Base-by-base conservation (phyloP, 257 asterid genomes). In the Primulina tabacum region DNA sequence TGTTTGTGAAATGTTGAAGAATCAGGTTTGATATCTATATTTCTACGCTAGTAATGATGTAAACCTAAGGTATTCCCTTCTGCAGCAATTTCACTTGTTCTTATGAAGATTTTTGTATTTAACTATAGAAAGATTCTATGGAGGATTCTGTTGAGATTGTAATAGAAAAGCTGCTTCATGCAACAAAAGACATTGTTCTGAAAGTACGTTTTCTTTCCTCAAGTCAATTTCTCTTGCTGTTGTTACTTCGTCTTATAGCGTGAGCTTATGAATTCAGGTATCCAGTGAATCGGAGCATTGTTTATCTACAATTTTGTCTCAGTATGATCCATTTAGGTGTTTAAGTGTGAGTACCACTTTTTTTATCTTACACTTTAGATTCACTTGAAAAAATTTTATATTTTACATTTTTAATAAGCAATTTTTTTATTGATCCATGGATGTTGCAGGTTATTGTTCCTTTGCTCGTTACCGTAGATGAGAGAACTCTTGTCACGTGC, bases 71-170 rank as follows among this genome's bases (percentile, higher is more conserved):
- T 35, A 32, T 50, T 32, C 10, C 16, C 53, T 4, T 64, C 28
- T 55, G 21, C 64, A 12, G 53, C 55, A 63, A 60, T 61, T 70
- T 67, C 40, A 72, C 60, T 58, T 55, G 8, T 62, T 64, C 68
- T 68, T 24, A 17, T 37, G 53, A 67, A 43, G n/a, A 43, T 12
- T 43, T 12, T 24, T 55, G 40, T 43, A 69, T 43, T 58, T 20
- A 69, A 72, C 64, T 73, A 43, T 85, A 94, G 99, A 92, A 87
- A 83, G 90, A 81, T 65, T 82, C 90, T 11, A 87, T 94, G 97
- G 99, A 91, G 88, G 99, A 94, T 65, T 89, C 98, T 24, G 74
- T 92, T 65, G 99, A 94, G 86, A 84, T 94, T 74, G 92, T 94
- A 37, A 85, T 87, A 60, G 98, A 94, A 73, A 94, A 92, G 80